phyloP scores from a whole-genome alignment of 192 early-diverging fungal genomes.

The Backusella morwellensis region DNA sequence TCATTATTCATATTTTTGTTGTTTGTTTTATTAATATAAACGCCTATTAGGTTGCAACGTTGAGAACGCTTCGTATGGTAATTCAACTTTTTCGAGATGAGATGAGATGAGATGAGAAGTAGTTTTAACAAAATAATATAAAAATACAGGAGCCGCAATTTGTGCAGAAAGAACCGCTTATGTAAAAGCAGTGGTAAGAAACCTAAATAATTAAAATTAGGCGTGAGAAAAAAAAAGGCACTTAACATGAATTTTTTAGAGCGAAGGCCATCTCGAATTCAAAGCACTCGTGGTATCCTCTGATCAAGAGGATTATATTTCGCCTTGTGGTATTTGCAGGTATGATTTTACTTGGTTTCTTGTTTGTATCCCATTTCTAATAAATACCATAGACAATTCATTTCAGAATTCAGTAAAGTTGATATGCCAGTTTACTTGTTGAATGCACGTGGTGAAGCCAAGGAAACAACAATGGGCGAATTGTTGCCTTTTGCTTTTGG shows the following conservation, averaged over 20 bases:
- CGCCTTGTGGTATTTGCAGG: conserved; percentile 44
- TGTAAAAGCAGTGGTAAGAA: conserved; percentile 80
- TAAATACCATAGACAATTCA: conserved; percentile 59
- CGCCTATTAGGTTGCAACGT: conserved; percentile 69
- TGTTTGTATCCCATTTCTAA: background rate
- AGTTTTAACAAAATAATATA: background rate
- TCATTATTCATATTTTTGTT: background rate
- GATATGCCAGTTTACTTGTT: conserved; percentile 59
- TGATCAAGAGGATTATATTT: conserved; percentile 55
- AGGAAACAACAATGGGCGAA: conserved; percentile 47
- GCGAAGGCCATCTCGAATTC: conserved; percentile 75
- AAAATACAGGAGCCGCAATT: conserved; percentile 62
- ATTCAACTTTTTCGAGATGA: conserved; percentile 8
- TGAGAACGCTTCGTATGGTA: conserved; percentile 86
- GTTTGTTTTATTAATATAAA: background rate
- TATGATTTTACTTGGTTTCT: background rate
- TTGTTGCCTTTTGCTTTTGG: conserved; percentile 75
- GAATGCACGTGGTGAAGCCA: conserved; percentile 50
- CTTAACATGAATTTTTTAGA: conserved; percentile 36
- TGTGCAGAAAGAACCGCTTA: conserved; percentile 92
- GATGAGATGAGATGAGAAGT: background rate
- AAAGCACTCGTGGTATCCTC: conserved; percentile 76
- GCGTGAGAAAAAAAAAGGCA: background rate
- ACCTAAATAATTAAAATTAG: background rate
- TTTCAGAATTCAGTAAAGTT: conserved; percentile 74